Conservation (phyloP, 1,139 yeast genomes). For the Williopsis jadinii region DNA sequence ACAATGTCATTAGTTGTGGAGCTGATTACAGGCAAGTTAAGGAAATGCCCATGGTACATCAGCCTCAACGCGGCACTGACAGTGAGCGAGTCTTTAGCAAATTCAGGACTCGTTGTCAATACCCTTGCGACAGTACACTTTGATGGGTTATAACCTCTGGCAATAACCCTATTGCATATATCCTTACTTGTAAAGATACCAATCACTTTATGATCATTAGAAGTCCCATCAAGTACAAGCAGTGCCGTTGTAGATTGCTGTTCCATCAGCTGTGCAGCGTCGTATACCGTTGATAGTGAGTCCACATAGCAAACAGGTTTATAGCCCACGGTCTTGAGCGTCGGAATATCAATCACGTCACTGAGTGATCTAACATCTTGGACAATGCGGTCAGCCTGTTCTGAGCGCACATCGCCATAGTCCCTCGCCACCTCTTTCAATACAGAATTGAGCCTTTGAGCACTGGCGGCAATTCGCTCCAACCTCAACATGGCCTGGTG, state of each 20-base stretch:
- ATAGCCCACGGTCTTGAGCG: constrained; percentile 22
- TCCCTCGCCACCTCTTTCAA: constrained; percentile 24
- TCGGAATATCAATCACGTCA: constrained; percentile 32
- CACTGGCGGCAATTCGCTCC: constrained; percentile 30
- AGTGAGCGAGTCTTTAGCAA: constrained; percentile 29
- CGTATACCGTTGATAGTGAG: constrained; percentile 27
- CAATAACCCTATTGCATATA: constrained; percentile 32
- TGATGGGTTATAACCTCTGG: constrained; percentile 27
- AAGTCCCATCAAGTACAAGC: constrained; percentile 27
- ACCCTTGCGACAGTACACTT: constrained; percentile 31
- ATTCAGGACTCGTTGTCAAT: constrained; percentile 35
- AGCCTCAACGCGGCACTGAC: constrained; percentile 34
- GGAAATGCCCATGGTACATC: constrained; percentile 36
- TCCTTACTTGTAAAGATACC: constrained; percentile 38
- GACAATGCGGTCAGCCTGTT: constrained; percentile 19
- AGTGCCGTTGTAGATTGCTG: constrained; percentile 30
- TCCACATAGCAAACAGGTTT: constrained; percentile 27
- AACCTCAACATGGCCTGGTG: constrained; percentile 34
- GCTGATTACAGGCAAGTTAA: constrained; percentile 32
- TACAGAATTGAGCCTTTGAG: constrained; percentile 27
- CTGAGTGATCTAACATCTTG: constrained; percentile 29
- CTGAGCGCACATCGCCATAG: constrained; percentile 23
- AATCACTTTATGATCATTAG: constrained; percentile 24
- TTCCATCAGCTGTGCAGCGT: constrained; percentile 29
- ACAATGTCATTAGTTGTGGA: constrained; percentile 21